These are phyloP conservation scores for Senna tora DNA, from an alignment of 306 rosid genomes.

Conservation along the genomic window DNA sequence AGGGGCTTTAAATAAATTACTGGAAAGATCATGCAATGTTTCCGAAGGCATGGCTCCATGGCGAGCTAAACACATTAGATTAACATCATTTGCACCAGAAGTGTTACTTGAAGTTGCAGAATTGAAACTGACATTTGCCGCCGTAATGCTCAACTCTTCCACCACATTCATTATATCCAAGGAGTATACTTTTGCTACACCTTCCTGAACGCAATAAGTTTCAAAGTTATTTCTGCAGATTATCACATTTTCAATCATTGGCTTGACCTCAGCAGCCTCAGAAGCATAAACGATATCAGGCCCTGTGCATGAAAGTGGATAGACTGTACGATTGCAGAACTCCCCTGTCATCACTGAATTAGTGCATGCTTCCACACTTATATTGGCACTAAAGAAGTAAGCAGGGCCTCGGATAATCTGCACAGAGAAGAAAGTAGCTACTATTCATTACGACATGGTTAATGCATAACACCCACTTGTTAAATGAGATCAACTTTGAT, in stretches of 20 bases:
- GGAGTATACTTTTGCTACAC: constrained; percentile 54
- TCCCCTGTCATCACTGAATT: constrained; percentile 70
- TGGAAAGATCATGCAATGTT: constrained; percentile 66
- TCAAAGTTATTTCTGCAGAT: constrained; percentile 62
- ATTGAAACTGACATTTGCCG: constrained; percentile 55
- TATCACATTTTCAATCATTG: constrained; percentile 44
- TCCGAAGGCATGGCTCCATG: constrained; percentile 86
- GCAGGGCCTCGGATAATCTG: constrained; percentile 79
- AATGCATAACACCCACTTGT: not conserved
- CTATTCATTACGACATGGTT: constrained; percentile 11
- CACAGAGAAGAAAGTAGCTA: constrained; percentile 32
- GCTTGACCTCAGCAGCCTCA: constrained; percentile 42
- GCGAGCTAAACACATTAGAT: constrained; percentile 71
- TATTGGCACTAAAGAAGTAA: constrained; percentile 75
- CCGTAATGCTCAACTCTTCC: constrained; percentile 70
- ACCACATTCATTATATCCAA: constrained; percentile 67
- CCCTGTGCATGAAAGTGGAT: constrained; percentile 69
- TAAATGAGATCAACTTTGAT: constrained; percentile 14
- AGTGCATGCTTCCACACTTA: constrained; percentile 82
- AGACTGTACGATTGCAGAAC: constrained; percentile 79
- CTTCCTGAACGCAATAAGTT: constrained; percentile 64
- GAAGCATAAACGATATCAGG: constrained; percentile 46
- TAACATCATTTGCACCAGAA: constrained; percentile 47
- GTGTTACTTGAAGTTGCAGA: constrained; percentile 44
- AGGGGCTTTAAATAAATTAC: constrained; percentile 59